These are phyloP conservation scores for Orobanche coerulescens DNA, from an alignment of 257 asterid genomes.

Conservation along the genomic window DNA sequence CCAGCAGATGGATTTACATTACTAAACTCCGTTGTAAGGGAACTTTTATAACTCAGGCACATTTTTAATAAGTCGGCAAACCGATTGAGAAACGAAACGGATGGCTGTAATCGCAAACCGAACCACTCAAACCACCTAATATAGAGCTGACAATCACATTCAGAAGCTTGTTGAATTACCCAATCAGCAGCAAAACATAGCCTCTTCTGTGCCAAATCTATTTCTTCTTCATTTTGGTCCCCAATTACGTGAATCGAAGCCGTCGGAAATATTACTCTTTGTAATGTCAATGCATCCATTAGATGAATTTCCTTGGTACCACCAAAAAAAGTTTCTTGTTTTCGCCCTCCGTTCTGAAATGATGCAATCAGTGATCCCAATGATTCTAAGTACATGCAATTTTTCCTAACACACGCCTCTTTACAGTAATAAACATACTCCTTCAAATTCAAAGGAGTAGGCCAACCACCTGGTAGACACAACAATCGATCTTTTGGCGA, in stretches of 20 bases:
- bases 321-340: slow-evolving; percentile 27
- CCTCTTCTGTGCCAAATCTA: slow-evolving; percentile 41
- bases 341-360: slow-evolving; percentile 15
- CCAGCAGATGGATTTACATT: slow-evolving; percentile 35
- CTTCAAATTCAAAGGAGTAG: slow-evolving; percentile 59
- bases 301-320: slow-evolving; percentile 33
- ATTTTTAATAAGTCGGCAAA: slow-evolving; percentile 40
- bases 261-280: slow-evolving; percentile 37
- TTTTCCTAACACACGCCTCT: slow-evolving; percentile 65
- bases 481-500: slow-evolving; percentile 41
- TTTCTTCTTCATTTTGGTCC: slow-evolving; percentile 29
- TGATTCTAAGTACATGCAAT: slow-evolving; percentile 61
- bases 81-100: slow-evolving; percentile 37
- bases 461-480: slow-evolving; percentile 89
- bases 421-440: slow-evolving; percentile 54
- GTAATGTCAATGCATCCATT: slow-evolving; percentile 44
- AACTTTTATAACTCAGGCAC: slow-evolving; percentile 31
- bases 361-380: slow-evolving; percentile 58
- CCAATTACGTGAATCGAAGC: slow-evolving; percentile 23
- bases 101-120: slow-evolving; percentile 45
- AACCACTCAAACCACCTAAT: slow-evolving; percentile 70
- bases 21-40: slow-evolving; percentile 43
- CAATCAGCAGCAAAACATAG: slow-evolving; percentile 77
- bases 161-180: slow-evolving; percentile 79
- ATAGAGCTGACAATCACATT: slow-evolving; percentile 60